Percentiles rank a stretch among this genome's conserved stretches.
Evolutionary conservation across 2,329 filamentous ascomycete species (phyloP).

Genomic region (Hypocreales sp.): DNA sequence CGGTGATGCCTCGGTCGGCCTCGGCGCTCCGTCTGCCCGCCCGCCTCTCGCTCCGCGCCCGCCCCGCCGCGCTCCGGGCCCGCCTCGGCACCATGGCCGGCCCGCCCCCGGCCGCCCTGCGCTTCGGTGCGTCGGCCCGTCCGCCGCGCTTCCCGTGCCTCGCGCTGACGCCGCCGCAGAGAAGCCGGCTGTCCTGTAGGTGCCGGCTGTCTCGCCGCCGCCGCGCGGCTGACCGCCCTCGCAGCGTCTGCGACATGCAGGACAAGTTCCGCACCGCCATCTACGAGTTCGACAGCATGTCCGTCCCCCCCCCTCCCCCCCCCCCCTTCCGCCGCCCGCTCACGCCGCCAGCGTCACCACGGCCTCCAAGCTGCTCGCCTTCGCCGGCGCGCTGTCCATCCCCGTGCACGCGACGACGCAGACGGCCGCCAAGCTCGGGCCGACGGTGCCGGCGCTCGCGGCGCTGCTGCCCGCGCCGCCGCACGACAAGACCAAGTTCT

Average conservation of each 20-base stretch:
- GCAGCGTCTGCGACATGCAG: slow-evolving; percentile 83
- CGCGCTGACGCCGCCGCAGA: too few species aligned
- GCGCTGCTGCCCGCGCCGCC: slow-evolving; percentile 36
- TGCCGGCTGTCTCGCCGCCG: slow-evolving; percentile 3
- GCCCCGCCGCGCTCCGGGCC: background rate
- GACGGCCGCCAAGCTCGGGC: slow-evolving; percentile 60
- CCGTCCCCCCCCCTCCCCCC: slow-evolving; percentile 10
- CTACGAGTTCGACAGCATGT: slow-evolving; percentile 73
- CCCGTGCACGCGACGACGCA: slow-evolving; percentile 83
- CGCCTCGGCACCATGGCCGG: slow-evolving; percentile 3
- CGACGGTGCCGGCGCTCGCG: slow-evolving; percentile 59
- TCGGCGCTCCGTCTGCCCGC: too few species aligned
- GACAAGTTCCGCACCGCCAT: slow-evolving; percentile 81
- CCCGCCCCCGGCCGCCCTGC: slow-evolving; percentile 8
- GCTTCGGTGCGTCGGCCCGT: slow-evolving; percentile 17
- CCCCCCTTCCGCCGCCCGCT: background rate
- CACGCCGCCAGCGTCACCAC: slow-evolving; percentile 35
- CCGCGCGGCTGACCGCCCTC: background rate
- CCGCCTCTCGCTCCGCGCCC: too few species aligned
- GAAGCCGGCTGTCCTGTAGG: slow-evolving; percentile 35
- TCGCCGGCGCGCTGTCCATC: slow-evolving; percentile 49
- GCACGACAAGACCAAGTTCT: slow-evolving; percentile 80
- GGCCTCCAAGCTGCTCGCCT: slow-evolving; percentile 51
- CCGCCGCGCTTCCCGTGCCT: too few species aligned
- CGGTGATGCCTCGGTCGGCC: too few species aligned